A percentile compares a stretch with the other conserved stretches of the same genome.
These are phyloP conservation scores for Panaeolus papilionaceus DNA, from an alignment of 768 basidiomycete genomes.

Conservation along the genomic window DNA sequence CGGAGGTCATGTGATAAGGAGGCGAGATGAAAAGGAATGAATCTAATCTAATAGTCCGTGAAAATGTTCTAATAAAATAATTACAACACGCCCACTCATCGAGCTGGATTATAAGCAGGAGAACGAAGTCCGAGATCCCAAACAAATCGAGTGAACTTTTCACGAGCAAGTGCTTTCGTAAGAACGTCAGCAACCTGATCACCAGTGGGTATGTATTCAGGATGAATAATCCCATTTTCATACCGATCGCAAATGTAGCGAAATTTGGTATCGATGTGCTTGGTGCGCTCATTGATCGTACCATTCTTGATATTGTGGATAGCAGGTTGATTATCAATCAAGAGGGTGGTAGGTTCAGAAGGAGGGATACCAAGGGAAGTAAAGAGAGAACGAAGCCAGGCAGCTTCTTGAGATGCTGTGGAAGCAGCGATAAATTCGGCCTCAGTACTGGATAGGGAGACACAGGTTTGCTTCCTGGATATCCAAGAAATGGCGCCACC, in stretches of 20 bases:
- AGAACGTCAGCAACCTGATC: slow-evolving; percentile 45
- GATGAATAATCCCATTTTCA: background rate
- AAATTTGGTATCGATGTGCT: slow-evolving; percentile 37
- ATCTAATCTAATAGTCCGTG: too few species aligned
- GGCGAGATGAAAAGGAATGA: too few species aligned
- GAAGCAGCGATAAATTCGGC: slow-evolving; percentile 24
- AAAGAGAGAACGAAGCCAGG: slow-evolving; percentile 20
- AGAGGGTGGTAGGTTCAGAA: background rate
- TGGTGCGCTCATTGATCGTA: slow-evolving; percentile 32
- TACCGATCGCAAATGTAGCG: slow-evolving; percentile 35
- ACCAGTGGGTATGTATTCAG: slow-evolving; percentile 32
- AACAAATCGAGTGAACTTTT: too few species aligned
- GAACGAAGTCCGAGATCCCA: too few species aligned
- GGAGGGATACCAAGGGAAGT: background rate
- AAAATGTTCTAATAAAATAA: too few species aligned
- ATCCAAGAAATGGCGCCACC: too few species aligned
- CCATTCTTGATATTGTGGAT: slow-evolving; percentile 35
- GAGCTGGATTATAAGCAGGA: too few species aligned
- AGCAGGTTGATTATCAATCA: slow-evolving; percentile 34
- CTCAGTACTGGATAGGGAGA: slow-evolving; percentile 23
- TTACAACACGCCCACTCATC: too few species aligned
- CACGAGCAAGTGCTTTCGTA: slow-evolving; percentile 46
- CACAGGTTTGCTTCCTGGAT: slow-evolving; percentile 23
- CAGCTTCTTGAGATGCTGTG: slow-evolving; percentile 19
- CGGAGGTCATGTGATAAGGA: too few species aligned